Evolutionary conservation across 2,329 filamentous ascomycete species (phyloP), one percentile per base, ranked within the genome.

Genomic region (Colletotrichum sojae): DNA sequence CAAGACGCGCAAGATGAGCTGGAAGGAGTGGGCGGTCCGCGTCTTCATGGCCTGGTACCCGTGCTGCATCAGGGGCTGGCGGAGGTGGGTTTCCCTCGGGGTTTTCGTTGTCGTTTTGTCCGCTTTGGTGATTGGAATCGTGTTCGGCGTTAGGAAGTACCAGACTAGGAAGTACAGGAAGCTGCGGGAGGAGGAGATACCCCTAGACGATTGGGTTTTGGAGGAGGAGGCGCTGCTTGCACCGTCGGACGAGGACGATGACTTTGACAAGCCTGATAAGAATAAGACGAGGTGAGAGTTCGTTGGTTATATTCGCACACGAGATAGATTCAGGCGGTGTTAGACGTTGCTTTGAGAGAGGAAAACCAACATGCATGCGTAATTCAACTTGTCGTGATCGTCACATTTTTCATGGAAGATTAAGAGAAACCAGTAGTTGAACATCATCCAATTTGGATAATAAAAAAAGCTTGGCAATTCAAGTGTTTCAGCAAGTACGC

Each of bases 131-230:
- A n/a, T 71, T 1, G 69, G 52, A 1, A 36, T 53, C 8, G 64
- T 73, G 13, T 1, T 72, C 5, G 49, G 31, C 2, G 12, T 70
- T 3, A 70, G 62, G 65, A 72, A 52, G 15, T 63, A 49, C 31
- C 70, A 58, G 16, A 64, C 52, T 6, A 58, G 61, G n/a, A 59
- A 54, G 2, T 77, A 77, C 48, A 74, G 25, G 2, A 75, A 61
- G 36, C 15, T 77, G 15, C 70, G 56, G 13, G 66, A 12, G 1
- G 74, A 76, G 4, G 75, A 76, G 51, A 76, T 77, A 45, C 61
- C 46, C 15, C 57, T 77, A 67, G 72, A 76, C 4, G 85, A 87
- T 20, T 89, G 72, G 0, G 52, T 20, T 2, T 20, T 68, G 13
- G 67, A 70, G 15, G 67, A 68, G 6, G 67, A 58, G 2, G 36